Evolutionary conservation across 352 stramenopile genomes (phyloP).

Genomic region (Phytopythium delawarense): DNA sequence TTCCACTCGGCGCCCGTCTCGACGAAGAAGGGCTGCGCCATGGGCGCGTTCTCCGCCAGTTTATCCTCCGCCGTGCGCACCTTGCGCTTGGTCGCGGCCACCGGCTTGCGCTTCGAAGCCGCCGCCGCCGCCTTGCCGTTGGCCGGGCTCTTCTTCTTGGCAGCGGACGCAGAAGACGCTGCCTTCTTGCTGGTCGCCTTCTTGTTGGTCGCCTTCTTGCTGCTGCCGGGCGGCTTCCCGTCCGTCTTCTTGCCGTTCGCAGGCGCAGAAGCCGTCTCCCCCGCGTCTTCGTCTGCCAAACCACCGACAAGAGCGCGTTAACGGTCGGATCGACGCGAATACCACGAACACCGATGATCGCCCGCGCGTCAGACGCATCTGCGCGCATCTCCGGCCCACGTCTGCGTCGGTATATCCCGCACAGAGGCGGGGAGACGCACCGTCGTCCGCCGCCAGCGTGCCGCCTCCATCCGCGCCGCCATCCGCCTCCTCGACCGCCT

Average conservation of each 20-base stretch:
- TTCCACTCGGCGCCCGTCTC: conserved; percentile 72
- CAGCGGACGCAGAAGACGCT: neutral
- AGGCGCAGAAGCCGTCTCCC: neutral
- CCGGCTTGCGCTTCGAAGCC: conserved; percentile 21
- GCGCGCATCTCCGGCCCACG: too few species aligned
- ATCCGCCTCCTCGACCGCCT: neutral
- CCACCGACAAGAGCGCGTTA: neutral
- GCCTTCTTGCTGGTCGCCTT: neutral
- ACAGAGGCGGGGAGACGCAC: neutral
- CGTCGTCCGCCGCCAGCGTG: neutral
- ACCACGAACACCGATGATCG: too few species aligned
- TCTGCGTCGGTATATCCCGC: neutral
- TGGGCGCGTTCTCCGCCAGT: conserved; percentile 46
- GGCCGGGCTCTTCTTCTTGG: conserved; percentile 6
- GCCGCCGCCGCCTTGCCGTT: conserved; percentile 11
- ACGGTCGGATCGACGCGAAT: neutral
- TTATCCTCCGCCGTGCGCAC: conserved; percentile 50
- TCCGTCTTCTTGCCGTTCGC: neutral
- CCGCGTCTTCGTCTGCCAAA: neutral
- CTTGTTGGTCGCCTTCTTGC: neutral
- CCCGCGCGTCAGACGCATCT: too few species aligned
- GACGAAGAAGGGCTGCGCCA: conserved; percentile 59
- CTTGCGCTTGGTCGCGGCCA: conserved; percentile 53
- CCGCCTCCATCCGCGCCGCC: neutral
- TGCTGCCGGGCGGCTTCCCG: neutral